Base-by-base conservation (phyloP, 371 early-diverging fungal species). In the Mucor circinelloides region DNA sequence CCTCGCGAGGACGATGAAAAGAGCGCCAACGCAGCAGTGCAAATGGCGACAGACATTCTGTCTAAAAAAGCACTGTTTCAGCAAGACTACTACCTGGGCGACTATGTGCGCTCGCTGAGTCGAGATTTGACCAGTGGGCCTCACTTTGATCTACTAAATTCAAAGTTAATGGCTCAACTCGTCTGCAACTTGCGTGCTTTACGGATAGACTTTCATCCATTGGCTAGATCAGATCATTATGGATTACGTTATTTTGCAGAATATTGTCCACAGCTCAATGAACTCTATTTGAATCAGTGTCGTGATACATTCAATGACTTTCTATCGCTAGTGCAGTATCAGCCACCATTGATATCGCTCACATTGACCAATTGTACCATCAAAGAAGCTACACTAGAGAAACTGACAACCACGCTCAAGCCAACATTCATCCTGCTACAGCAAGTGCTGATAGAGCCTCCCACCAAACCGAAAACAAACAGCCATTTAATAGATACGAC, bases 261-360 rank as follows among this genome's bases (percentile, higher is more conserved):
- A 52, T 58, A 68, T 58, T 83, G 84, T 31, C 77, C 81, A 6
- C 58, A 63, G 25, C 56, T 83, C 21, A 40, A 52, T 10, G 79
- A 81, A 46, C 60, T 83, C 0, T 81, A 81, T 62, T 58, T 83
- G 9, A 76, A 74, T 27, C 72, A 83, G 21, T 83, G 84, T 60
- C 71, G 77, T 15, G 84, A 83, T 55, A 81, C 79, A 0, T 81
- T 69, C 70, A 75, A 83, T 40, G 84, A 83, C 54, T 83, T 83
- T 58, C 19, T 36, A 27, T 68, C 79, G 0, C 34, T 83, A 9
- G 30, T 71, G 6, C 36, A 69, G n/a, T 74, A 66, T 32, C 56
- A 64, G 17, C 73, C 73, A 10, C 72, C 58, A 9, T 56, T 83
- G n/a, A 55, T 31, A 2, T 73, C 77, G 2, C 61, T 83, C 3